Evolutionary conservation across 2,329 filamentous ascomycete species (phyloP).

Genomic region (Fusarium azukiicola): DNA sequence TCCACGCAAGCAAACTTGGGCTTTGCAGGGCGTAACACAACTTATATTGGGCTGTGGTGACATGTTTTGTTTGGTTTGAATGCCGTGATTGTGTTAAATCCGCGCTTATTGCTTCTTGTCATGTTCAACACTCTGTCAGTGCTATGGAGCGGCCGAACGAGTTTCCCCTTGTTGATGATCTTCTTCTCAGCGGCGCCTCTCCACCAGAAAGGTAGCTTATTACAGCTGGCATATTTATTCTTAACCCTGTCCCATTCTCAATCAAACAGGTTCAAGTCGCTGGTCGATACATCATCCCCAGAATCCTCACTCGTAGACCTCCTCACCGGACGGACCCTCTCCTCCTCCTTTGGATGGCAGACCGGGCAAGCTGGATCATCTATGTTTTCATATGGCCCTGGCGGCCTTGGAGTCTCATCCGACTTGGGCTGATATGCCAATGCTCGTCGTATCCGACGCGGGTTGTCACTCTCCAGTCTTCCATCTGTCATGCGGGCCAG

Average conservation of each 20-base stretch:
- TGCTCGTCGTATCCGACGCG: neutral
- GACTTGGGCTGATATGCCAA: neutral
- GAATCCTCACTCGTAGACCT: neutral
- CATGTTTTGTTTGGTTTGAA: no score
- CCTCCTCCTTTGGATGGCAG: conserved; percentile 1
- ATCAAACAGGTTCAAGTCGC: conserved; percentile 3
- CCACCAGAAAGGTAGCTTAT: no score
- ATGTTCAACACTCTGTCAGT: no score
- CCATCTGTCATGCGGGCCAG: neutral
- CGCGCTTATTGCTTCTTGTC: no score
- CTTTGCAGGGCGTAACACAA: no score
- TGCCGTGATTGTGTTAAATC: no score
- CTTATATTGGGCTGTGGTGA: no score
- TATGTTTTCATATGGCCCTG: neutral
- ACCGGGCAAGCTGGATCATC: neutral
- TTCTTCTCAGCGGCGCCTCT: no score
- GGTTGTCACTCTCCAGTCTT: neutral
- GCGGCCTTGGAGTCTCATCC: neutral
- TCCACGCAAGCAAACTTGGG: no score
- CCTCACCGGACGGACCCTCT: neutral
- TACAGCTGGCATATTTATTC: neutral
- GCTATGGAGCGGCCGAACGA: no score
- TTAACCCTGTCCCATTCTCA: neutral
- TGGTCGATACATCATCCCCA: neutral
- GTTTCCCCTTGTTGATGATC: no score